Percentiles rank a stretch among this genome's conserved stretches.
These are phyloP conservation scores for Lasiodiplodia gonubiensis DNA, from an alignment of 2,329 filamentous ascomycete genomes.

Conservation along the genomic window DNA sequence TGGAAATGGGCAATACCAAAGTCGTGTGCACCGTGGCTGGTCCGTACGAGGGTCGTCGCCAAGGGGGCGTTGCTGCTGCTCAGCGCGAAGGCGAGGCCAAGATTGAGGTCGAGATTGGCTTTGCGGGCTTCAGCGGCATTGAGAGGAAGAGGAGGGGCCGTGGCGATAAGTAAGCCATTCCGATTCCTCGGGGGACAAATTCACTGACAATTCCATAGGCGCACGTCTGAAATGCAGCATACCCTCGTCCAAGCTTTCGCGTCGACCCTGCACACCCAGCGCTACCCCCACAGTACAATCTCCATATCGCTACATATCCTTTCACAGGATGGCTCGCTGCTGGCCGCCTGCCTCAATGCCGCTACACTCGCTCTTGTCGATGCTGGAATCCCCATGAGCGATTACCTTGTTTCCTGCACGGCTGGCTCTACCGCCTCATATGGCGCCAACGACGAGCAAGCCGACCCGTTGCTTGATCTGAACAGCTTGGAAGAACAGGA, in stretches of 20 bases:
- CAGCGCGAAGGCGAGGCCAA: conserved; percentile 62
- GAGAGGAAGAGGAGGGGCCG: conserved; percentile 79
- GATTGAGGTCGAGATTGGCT: conserved; percentile 79
- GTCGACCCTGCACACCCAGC: conserved; percentile 78
- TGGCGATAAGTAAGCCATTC: conserved; percentile 72
- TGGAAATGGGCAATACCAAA: conserved; percentile 97
- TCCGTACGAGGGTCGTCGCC: conserved; percentile 71
- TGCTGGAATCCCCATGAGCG: conserved; percentile 92
- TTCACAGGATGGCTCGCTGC: conserved; percentile 85
- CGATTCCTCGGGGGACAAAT: background rate
- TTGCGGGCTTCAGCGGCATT: conserved; percentile 86
- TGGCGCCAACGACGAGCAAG: conserved; percentile 67
- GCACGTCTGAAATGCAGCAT: conserved; percentile 79
- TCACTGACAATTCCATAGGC: conserved; percentile 55
- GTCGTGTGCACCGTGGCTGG: conserved; percentile 92
- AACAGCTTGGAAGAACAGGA: conserved; percentile 85
- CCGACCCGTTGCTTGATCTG: conserved; percentile 80
- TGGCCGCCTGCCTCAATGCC: conserved; percentile 90
- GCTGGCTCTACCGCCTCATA: conserved; percentile 76
- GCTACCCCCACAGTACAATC: conserved; percentile 89
- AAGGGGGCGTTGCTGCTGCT: conserved; percentile 50
- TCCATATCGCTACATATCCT: conserved; percentile 84
- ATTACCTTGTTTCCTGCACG: conserved; percentile 88
- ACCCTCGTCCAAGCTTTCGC: conserved; percentile 80
- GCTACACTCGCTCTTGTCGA: conserved; percentile 90